Conservation (phyloP, 768 basidiomycete species). For the Mycena crocata region DNA sequence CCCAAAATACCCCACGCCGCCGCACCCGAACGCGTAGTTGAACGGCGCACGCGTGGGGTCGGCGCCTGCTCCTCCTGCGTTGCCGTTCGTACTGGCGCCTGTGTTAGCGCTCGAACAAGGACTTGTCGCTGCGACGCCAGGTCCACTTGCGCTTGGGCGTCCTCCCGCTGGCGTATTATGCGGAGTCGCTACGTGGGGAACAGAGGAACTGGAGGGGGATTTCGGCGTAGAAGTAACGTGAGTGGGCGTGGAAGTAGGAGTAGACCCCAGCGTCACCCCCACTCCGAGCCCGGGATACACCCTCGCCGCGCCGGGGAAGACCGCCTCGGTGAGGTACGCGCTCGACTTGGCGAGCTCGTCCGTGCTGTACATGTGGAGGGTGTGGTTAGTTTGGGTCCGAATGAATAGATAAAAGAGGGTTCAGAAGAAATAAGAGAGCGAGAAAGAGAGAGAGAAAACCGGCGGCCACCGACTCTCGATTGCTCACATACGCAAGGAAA, state of each 20-base stretch:
- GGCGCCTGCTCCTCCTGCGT: conserved; percentile 45
- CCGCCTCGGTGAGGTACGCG: conserved; percentile 80
- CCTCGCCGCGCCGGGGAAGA: conserved; percentile 46
- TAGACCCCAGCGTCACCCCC: no score
- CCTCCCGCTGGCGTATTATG: no score
- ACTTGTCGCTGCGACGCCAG: no score
- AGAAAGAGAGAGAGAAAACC: no score
- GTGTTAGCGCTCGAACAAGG: neutral
- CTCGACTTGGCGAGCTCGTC: conserved; percentile 85
- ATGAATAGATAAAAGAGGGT: no score
- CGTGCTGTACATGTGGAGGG: conserved; percentile 59
- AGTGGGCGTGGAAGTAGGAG: no score
- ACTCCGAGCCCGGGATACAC: conserved; percentile 1
- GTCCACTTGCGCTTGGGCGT: neutral
- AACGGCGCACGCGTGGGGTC: conserved; percentile 73
- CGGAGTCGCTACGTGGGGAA: no score
- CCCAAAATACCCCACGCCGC: conserved; percentile 67
- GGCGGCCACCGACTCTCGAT: no score
- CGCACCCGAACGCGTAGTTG: conserved; percentile 72
- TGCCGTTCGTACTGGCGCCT: neutral
- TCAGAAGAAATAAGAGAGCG: no score
- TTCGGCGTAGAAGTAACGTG: no score
- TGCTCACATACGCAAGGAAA: no score
- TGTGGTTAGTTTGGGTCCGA: neutral
- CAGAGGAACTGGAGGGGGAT: no score